Base-by-base conservation (phyloP, 2,329 filamentous ascomycete genomes). In the Colletotrichum gigasporum region DNA sequence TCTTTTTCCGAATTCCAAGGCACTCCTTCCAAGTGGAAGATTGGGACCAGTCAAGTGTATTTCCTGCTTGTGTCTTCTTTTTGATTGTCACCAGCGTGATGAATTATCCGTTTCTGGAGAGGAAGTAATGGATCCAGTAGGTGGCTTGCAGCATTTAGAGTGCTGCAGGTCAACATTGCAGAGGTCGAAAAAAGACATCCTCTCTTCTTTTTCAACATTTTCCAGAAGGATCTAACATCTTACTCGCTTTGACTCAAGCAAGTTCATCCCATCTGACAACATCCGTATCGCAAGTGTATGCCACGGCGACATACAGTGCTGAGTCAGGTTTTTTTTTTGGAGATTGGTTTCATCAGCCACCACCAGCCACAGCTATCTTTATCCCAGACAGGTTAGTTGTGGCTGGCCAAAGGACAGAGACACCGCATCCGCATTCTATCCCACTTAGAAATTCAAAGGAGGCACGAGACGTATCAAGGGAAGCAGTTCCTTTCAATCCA, bases 321-420 rank as follows among this genome's bases (percentile, higher is more conserved):
- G 61, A 64, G 56, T 64, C 61, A 61, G 34, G 14, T 44, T 20
- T n/a, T n/a, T n/a, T n/a, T n/a, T n/a, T n/a, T n/a, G n/a, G n/a
- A 39, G 35, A 39, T 24, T 35, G 20, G 18, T 34, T 41, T 18
- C 32, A 8, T 11, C 30, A 58, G 54, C 54, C 44, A 58, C 54
- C 26, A 32, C 52, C 24, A 55, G 42, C 42, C 54, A 58, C 54
- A 32, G 16, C 10, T 18, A 32, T 26, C 10, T 18, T n/a, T 28
- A 12, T 30, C 37, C n/a, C n/a, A n/a, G n/a, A n/a, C n/a, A n/a
- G n/a, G n/a, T n/a, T n/a, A n/a, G n/a, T n/a, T 47, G 53, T 56
- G 53, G 53, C 53, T 56, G 41, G n/a, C 39, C 11, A 64, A 37
- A 64, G 59, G 61, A 64, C 61, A 64, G 61, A 64, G 56, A 37